Evolutionary conservation across 305 asterid genomes (phyloP), one percentile per base, ranked within the genome.

Genomic region (Striga hermonthica): DNA sequence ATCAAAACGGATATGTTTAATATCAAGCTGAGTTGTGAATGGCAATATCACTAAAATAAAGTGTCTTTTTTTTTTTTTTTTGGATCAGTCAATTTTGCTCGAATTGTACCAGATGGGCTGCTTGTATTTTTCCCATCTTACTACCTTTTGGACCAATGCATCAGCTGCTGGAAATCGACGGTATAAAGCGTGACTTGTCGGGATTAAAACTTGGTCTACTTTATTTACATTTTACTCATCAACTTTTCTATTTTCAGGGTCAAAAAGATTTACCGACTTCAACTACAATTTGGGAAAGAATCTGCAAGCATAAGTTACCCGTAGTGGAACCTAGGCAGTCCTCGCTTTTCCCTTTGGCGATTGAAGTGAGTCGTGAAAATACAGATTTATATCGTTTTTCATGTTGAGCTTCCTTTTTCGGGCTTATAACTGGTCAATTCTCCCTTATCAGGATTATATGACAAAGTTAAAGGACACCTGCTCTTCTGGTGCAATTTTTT

Each of bases 301-400:
- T 93, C 70, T 90, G 99, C 85, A 93, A 84, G 80, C 78, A 83
- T 65, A 93, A 93, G 84, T 80, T 80, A 66, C 97, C 99, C 67
- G 97, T 93, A 58, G 89, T 93, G 74, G 99, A 93, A 80, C 99
- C 99, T 54, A 86, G 99, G 81, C 95, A 93, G 69, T 84, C 96
- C 70, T 82, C 99, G 45, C 87, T 90, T 74, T 93, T 93, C 76
- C 86, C 83, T 57, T 11, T n/a, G 57, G 89, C 99, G 57, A 90
- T 93, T 72, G 97, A 93, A 59, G 99, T 93, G 75, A 72, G 76
- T 68, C 70, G 39, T 59, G 35, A 13, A 57, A 66, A 66, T 59
- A 28, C 73, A 65, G 68, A 77, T 60, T 31, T 38, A 9, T 65
- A 62, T 67, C 58, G 64, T 41, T 39, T 39, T 15, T 57, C 52